Evolutionary conservation across 2,329 filamentous ascomycete genomes (phyloP).

Genomic region (Lasiodiplodia hormozganensis): DNA sequence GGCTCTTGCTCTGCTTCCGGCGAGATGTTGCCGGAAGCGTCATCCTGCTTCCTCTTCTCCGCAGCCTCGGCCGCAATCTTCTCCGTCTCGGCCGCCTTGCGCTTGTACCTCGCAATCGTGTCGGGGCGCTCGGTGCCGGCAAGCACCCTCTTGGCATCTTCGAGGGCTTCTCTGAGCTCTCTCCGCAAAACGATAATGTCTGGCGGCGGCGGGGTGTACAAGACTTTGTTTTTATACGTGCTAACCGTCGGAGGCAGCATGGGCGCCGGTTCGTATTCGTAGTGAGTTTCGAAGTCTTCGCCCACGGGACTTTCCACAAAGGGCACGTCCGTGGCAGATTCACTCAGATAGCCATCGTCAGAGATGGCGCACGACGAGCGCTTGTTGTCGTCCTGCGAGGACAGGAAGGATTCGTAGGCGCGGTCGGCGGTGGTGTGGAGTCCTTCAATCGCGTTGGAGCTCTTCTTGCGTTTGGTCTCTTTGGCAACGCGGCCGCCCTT

Average conservation of each 20-base stretch:
- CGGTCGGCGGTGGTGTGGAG: slow-evolving; percentile 37
- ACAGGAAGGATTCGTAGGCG: slow-evolving; percentile 6
- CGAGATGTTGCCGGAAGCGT: slow-evolving; percentile 27
- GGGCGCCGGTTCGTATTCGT: slow-evolving; percentile 68
- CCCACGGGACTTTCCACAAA: slow-evolving; percentile 60
- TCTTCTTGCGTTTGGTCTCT: slow-evolving; percentile 63
- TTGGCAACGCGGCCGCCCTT: slow-evolving; percentile 87
- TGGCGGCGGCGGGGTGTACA: slow-evolving; percentile 82
- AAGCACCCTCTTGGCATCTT: slow-evolving; percentile 72
- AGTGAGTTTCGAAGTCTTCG: slow-evolving; percentile 53
- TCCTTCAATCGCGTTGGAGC: slow-evolving; percentile 39
- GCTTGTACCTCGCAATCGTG: slow-evolving; percentile 30
- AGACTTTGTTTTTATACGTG: slow-evolving; percentile 88
- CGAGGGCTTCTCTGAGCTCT: slow-evolving; percentile 71
- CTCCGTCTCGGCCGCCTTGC: slow-evolving; percentile 28
- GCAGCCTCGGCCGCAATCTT: slow-evolving; percentile 34
- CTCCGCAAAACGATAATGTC: slow-evolving; percentile 79
- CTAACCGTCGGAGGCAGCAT: slow-evolving; percentile 97
- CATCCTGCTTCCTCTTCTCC: slow-evolving; percentile 48
- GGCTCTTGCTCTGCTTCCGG: slow-evolving; percentile 42
- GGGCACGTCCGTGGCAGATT: slow-evolving; percentile 32
- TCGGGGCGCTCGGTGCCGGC: slow-evolving; percentile 60
- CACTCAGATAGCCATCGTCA: slow-evolving; percentile 38
- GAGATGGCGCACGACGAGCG: slow-evolving; percentile 23
- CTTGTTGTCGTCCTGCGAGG: slow-evolving; percentile 14